Base-by-base conservation (phyloP, 768 basidiomycete species). In the Tephrocybe sp. region DNA sequence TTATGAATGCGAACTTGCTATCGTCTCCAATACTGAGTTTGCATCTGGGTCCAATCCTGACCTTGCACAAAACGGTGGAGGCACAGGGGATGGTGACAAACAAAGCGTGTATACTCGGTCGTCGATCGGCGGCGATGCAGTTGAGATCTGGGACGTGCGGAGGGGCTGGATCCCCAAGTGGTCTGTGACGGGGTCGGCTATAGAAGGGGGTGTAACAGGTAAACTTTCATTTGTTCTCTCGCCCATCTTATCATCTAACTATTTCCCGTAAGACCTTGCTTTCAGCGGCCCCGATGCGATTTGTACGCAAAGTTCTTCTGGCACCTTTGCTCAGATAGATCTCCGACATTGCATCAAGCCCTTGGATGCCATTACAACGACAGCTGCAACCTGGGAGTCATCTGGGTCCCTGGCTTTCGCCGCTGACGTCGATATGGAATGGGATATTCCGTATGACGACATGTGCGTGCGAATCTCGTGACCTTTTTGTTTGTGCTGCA, bases 71-170 rank as follows among this genome's bases (percentile, higher is more conserved):
- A 64, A 58, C 58, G 62, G 38, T 43, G 47, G 53, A 32, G 45
- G 35, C 13, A 41, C 39, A 19, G 41, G 45, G 20, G 50, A 46
- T n/a, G 52, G 41, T 9, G 52, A 58, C 4, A 55, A 48, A 30
- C 48, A 38, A 3, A 41, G 45, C 1, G n/a, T 14, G 22, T 49
- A 51, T 5, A 49, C 22, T 26, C 63, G 63, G 34, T 30, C 57
- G 17, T 31, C 52, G 16, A 35, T 52, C 23, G 56, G 62, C 22
- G 79, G 83, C 2, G 85, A 90, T 60, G 70, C 82, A 0, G 74
- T 91, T 26, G 90, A 92, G 59, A 84, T 93, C 19, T 94, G 92
- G 92, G 91, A 94, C 63, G 87, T 89, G 1, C 74, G 91, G 48
- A 73, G 92, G 41, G 79, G 81, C 0, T 89, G 86, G 79, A 76